Percentiles rank a stretch among this genome's conserved stretches.
These are phyloP conservation scores for Chalciporus sphaerocephalus DNA, from an alignment of 768 basidiomycete genomes.

Conservation along the genomic window DNA sequence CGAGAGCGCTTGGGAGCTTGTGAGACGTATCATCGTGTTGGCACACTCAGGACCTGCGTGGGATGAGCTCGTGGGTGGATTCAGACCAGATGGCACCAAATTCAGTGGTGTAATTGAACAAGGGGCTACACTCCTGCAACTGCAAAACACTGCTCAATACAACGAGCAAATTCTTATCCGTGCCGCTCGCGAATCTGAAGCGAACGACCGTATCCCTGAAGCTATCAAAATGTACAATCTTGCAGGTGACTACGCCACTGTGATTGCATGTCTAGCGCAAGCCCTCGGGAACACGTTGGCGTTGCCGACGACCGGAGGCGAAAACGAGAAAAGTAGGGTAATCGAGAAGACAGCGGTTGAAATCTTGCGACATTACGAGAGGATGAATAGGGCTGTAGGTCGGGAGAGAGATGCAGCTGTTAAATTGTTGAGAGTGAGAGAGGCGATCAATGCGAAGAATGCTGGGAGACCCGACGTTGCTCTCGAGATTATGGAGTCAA, in stretches of 20 bases:
- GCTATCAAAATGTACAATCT: slow-evolving; percentile 96
- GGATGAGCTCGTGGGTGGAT: slow-evolving; percentile 93
- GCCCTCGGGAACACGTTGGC: slow-evolving; percentile 82
- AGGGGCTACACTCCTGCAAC: slow-evolving; percentile 68
- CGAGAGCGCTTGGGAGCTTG: slow-evolving; percentile 75
- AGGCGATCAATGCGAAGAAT: slow-evolving; percentile 74
- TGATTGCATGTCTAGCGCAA: slow-evolving; percentile 81
- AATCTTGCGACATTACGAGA: slow-evolving; percentile 76
- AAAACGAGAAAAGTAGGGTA: slow-evolving; percentile 55
- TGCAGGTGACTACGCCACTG: slow-evolving; percentile 84
- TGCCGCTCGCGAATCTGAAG: slow-evolving; percentile 77
- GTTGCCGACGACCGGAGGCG: slow-evolving; percentile 47
- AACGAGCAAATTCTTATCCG: slow-evolving; percentile 78
- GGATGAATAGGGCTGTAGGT: slow-evolving; percentile 67
- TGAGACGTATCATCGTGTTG: slow-evolving; percentile 71
- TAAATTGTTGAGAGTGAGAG: slow-evolving; percentile 71
- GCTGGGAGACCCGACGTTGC: slow-evolving; percentile 69
- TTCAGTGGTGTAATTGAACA: slow-evolving; percentile 87
- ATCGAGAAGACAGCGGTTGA: slow-evolving; percentile 74
- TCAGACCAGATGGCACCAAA: slow-evolving; percentile 83
- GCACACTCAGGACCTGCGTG: slow-evolving; percentile 78
- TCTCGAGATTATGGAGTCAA: slow-evolving; percentile 86
- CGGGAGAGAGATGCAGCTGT: slow-evolving; percentile 72
- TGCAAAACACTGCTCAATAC: slow-evolving; percentile 63
- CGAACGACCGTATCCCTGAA: slow-evolving; percentile 81